These are phyloP conservation scores for Mortierella sp. DNA, from an alignment of 371 early-diverging fungal genomes.

Conservation along the genomic window DNA sequence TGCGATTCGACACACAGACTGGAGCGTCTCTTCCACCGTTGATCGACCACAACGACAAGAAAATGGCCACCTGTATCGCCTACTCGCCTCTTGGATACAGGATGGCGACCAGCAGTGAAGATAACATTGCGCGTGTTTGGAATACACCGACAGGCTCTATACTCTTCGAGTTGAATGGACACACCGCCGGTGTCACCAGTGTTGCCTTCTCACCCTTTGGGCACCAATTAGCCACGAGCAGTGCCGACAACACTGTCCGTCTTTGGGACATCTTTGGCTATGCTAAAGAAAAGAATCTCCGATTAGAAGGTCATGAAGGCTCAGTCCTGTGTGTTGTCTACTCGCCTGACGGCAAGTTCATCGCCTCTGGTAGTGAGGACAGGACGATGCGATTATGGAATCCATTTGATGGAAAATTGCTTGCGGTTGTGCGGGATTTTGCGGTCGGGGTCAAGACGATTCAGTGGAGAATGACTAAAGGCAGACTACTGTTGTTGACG, in stretches of 20 bases:
- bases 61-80: background rate
- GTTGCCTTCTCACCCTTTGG: background rate
- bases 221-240: background rate
- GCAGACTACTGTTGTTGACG: background rate
- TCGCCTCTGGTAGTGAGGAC: background rate
- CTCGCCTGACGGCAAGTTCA: background rate
- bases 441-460: background rate
- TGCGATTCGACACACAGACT: background rate
- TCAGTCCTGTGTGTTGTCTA: background rate
- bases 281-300: background rate
- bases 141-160: background rate
- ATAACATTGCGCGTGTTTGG: background rate
- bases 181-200: background rate
- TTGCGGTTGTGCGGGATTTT: background rate
- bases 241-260: background rate
- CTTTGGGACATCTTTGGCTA: no score
- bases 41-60: background rate
- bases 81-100: background rate
- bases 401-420: background rate
- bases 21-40: background rate
- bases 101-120: background rate
- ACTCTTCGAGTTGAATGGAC: background rate
- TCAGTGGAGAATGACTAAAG: background rate
- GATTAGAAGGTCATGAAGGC: background rate
- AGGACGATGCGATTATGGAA: background rate